phyloP scores from a whole-genome alignment of 78 protist species.

The Polysphondylium violaceum region DNA sequence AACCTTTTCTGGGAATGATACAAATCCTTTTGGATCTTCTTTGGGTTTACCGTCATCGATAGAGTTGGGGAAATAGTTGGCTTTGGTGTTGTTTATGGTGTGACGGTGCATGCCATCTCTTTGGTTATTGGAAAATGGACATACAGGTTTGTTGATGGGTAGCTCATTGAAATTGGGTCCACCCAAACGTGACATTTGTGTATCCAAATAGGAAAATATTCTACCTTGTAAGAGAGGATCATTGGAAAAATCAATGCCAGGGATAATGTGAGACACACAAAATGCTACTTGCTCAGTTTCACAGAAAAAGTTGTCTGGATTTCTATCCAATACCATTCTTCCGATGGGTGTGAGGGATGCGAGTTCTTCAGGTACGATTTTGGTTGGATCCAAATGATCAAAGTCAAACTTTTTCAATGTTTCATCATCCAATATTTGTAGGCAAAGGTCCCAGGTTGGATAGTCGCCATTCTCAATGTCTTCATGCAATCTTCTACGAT shows the following conservation, averaged over 20 bases:
- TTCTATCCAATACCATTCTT: slow-evolving; percentile 73
- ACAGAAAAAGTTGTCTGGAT: slow-evolving; percentile 85
- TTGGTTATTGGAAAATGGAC: slow-evolving; percentile 70
- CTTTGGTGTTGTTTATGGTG: slow-evolving; percentile 19
- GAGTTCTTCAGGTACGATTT: slow-evolving; percentile 65
- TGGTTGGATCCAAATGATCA: slow-evolving; percentile 81
- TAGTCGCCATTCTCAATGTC: slow-evolving; percentile 76
- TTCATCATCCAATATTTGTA: slow-evolving; percentile 63
- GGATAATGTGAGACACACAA: slow-evolving; percentile 68
- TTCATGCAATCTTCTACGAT: slow-evolving; percentile 49
- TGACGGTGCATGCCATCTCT: slow-evolving; percentile 46
- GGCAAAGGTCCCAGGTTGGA: slow-evolving; percentile 57
- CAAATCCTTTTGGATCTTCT: not conserved
- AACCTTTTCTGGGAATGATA: slow-evolving; percentile 7
- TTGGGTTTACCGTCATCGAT: slow-evolving; percentile 16
- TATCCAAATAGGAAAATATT: slow-evolving; percentile 69
- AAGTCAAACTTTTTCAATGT: slow-evolving; percentile 38
- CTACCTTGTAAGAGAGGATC: slow-evolving; percentile 71
- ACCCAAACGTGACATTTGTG: slow-evolving; percentile 55
- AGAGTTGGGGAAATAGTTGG: slow-evolving; percentile 35
- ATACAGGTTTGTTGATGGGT: slow-evolving; percentile 60
- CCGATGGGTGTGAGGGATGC: slow-evolving; percentile 68
- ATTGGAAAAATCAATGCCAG: slow-evolving; percentile 77
- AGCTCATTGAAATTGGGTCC: slow-evolving; percentile 77
- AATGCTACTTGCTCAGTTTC: slow-evolving; percentile 87